Evolutionary conservation across 192 early-diverging fungal species (phyloP).

Genomic region (Funneliformis geosporum): DNA sequence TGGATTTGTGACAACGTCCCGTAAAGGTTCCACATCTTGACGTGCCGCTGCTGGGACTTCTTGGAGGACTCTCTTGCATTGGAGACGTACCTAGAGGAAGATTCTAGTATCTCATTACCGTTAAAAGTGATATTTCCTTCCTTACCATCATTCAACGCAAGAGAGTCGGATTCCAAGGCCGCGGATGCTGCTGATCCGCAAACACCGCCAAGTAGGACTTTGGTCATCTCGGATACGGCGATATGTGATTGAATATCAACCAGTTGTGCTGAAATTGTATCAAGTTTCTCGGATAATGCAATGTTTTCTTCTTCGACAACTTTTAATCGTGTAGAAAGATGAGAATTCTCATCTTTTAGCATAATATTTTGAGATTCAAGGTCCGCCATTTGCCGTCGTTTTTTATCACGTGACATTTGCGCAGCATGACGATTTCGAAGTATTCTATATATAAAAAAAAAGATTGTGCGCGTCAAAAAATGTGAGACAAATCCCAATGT

Average conservation of each 20-base stretch:
- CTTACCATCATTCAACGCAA: constrained; percentile 15
- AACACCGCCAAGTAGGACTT: constrained; percentile 49
- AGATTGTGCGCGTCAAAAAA: too few relatives aligned
- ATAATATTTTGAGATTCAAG: constrained; percentile 55
- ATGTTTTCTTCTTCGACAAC: constrained; percentile 54
- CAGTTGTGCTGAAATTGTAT: constrained; percentile 38
- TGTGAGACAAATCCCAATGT: too few relatives aligned
- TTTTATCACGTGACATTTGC: constrained; percentile 78
- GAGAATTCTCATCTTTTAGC: constrained; percentile 52
- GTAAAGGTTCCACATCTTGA: constrained; percentile 30
- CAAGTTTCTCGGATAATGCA: constrained; percentile 36
- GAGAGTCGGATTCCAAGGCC: constrained; percentile 29
- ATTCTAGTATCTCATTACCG: constrained; percentile 9
- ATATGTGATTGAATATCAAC: constrained; percentile 45
- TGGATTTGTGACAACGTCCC: constrained; percentile 29
- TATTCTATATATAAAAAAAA: too few relatives aligned
- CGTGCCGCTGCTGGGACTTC: constrained; percentile 34
- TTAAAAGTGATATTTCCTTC: not conserved
- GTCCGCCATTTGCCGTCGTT: constrained; percentile 63
- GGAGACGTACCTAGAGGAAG: constrained; percentile 15
- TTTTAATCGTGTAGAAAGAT: constrained; percentile 50
- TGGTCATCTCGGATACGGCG: constrained; percentile 37
- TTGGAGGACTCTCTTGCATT: constrained; percentile 13
- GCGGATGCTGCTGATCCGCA: constrained; percentile 56
- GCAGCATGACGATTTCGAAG: constrained; percentile 73